phyloP scores from a whole-genome alignment of 2,329 filamentous ascomycete species.

The Epichloe baconii region DNA sequence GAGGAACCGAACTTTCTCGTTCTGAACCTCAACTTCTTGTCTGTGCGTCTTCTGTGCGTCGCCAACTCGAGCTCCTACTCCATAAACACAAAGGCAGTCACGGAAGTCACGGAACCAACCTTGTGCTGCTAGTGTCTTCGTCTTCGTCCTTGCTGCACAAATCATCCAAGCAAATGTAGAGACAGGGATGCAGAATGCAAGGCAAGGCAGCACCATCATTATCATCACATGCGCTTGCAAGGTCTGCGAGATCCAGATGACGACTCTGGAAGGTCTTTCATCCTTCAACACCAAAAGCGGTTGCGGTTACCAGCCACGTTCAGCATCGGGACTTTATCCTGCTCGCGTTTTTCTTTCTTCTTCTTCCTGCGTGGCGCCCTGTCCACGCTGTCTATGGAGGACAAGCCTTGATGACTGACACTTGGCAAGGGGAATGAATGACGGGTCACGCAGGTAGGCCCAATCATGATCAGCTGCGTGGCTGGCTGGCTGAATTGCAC shows the following conservation, averaged over 20 bases:
- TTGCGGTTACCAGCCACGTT: background rate
- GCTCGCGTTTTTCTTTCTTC: too few relatives aligned
- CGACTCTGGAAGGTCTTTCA: background rate
- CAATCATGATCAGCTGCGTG: conserved; percentile 1
- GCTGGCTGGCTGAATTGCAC: background rate
- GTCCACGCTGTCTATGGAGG: too few relatives aligned
- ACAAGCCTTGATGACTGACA: too few relatives aligned
- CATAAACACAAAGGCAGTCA: too few relatives aligned
- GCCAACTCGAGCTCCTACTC: background rate
- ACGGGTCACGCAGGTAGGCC: background rate
- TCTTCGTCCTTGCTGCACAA: too few relatives aligned
- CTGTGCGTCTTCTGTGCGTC: background rate
- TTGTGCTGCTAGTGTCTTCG: too few relatives aligned
- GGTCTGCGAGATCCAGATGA: background rate
- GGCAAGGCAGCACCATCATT: too few relatives aligned
- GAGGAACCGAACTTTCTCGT: too few relatives aligned
- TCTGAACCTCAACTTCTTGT: background rate
- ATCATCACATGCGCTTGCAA: background rate
- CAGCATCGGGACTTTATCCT: background rate
- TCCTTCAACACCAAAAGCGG: background rate
- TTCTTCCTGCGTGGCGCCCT: too few relatives aligned
- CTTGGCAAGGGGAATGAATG: background rate
- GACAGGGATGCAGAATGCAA: background rate
- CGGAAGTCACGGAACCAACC: too few relatives aligned
- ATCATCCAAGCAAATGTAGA: background rate